phyloP scores from a whole-genome alignment of 768 basidiomycete species.

The Phylloporus sp. region DNA sequence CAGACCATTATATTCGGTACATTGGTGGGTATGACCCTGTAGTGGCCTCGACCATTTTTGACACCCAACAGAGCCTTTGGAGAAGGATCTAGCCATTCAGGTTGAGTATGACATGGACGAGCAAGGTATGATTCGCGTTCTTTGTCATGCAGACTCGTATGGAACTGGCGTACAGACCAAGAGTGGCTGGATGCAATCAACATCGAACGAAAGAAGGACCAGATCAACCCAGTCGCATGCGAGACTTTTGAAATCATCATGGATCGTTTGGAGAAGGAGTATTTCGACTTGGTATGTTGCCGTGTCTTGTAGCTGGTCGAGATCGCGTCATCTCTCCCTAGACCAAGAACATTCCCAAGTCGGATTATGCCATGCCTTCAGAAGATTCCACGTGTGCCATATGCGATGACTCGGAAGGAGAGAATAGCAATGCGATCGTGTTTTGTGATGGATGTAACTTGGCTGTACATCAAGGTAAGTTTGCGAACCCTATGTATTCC shows the following conservation, averaged over 20 bases:
- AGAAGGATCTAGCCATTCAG: conserved; percentile 85
- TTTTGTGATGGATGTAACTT: conserved; percentile 99
- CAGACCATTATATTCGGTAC: conserved; percentile 87
- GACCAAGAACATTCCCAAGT: conserved; percentile 93
- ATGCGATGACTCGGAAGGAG: conserved; percentile 97
- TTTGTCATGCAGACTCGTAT: conserved; percentile 1
- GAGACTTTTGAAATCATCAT: conserved; percentile 95
- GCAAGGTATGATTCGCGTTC: conserved; percentile 57
- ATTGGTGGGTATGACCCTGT: conserved; percentile 55
- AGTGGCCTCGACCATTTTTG: conserved; percentile 1
- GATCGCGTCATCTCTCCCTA: conserved; percentile 28
- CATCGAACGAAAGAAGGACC: conserved; percentile 71
- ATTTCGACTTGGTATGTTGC: conserved; percentile 84
- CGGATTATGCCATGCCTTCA: conserved; percentile 79
- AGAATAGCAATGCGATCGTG: conserved; percentile 98
- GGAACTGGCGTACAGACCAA: conserved; percentile 54
- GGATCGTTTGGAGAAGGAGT: conserved; percentile 98
- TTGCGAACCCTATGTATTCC: not conserved
- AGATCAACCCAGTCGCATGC: conserved; percentile 65
- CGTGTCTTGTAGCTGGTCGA: not conserved
- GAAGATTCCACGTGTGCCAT: conserved; percentile 97
- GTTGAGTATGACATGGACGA: conserved; percentile 99
- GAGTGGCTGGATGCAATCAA: conserved; percentile 93
- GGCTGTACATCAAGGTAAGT: conserved; percentile 95
- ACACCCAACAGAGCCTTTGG: conserved; percentile 69